Conservation (phyloP, 148 eudicot species). For the Hydrangea macrophylla region DNA sequence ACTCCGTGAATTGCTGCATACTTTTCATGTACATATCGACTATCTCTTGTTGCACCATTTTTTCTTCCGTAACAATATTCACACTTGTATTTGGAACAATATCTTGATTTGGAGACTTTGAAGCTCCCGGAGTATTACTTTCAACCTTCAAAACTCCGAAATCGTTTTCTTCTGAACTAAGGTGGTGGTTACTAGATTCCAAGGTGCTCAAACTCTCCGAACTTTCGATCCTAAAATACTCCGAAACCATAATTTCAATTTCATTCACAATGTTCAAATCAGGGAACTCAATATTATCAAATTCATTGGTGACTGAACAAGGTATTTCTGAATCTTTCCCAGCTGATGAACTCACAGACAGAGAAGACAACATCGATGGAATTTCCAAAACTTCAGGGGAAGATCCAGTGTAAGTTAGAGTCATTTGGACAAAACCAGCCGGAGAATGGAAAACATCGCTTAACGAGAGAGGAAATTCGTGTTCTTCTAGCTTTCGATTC, state of each 20-base stretch:
- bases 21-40: conserved; percentile 37
- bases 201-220: not conserved
- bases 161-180: conserved; percentile 6
- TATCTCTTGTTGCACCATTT: conserved; percentile 27
- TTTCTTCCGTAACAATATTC: conserved; percentile 11
- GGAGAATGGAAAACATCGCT: conserved; percentile 25
- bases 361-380: not conserved
- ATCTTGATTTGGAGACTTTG: conserved; percentile 3
- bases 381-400: conserved; percentile 19
- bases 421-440: conserved; percentile 21
- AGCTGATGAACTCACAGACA: not conserved
- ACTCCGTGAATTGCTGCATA: conserved; percentile 36
- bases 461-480: conserved; percentile 20
- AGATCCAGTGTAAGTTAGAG: conserved; percentile 19
- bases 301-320: conserved; percentile 7
- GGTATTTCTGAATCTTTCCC: not conserved
- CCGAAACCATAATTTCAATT: conserved; percentile 29
- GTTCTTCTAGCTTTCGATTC: conserved; percentile 14
- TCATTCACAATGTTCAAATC: conserved; percentile 19
- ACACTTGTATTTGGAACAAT: not conserved
- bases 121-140: conserved; percentile 11
- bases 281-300: conserved; percentile 23
- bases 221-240: conserved; percentile 17
- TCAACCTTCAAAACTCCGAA: conserved; percentile 9
- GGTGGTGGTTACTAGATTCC: not conserved